Conservation (phyloP, 805 yeast species). For the Hanseniaspora singularis region DNA sequence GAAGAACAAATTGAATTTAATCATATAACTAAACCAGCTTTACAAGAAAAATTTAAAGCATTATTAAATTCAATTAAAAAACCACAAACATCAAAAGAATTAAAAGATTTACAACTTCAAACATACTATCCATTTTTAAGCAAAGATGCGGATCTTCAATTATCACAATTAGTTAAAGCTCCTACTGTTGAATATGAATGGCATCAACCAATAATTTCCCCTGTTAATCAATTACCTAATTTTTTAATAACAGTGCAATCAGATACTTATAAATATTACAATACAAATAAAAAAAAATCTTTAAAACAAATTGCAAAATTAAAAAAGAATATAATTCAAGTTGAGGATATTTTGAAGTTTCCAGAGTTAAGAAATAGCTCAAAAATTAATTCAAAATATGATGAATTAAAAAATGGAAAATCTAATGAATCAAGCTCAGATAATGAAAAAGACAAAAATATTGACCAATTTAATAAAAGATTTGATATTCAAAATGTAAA, state of each 20-base stretch:
- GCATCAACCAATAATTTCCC: constrained; percentile 32
- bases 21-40: background rate
- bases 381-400: constrained; percentile 14
- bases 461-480: constrained; percentile 35
- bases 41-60: constrained; percentile 3
- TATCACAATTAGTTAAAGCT: constrained; percentile 43
- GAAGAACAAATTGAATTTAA: background rate
- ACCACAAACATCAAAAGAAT: constrained; percentile 17
- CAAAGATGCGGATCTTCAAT: constrained; percentile 38
- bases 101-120: constrained; percentile 27
- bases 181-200: constrained; percentile 39
- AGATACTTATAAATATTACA: constrained; percentile 8
- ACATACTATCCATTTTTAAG: constrained; percentile 45
- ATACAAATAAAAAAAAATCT: constrained; percentile 9
- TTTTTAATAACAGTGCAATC: constrained; percentile 24
- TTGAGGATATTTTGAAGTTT: constrained; percentile 11
- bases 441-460: constrained; percentile 26
- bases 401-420: constrained; percentile 21
- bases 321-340: constrained; percentile 16
- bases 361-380: constrained; percentile 1
- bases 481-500: too few relatives aligned
- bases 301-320: constrained; percentile 2
- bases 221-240: constrained; percentile 36
- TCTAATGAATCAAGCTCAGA: constrained; percentile 19
- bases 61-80: background rate